A percentile compares a stretch with the other conserved stretches of the same genome.
Conservation (phyloP, 805 yeast genomes). For the Candida coquimbonensis region DNA sequence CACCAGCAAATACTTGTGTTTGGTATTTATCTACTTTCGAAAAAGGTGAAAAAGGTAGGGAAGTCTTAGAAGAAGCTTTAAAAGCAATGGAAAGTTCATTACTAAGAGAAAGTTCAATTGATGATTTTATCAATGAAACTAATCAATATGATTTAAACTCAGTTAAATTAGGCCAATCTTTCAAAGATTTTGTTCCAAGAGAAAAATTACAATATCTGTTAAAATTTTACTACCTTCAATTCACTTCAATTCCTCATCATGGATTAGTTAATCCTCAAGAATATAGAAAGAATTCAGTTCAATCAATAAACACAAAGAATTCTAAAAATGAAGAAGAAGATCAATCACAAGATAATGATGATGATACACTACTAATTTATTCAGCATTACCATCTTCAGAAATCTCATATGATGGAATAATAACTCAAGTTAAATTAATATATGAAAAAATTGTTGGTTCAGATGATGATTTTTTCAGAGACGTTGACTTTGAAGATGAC, state of each 20-base stretch:
- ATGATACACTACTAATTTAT: constrained; percentile 27
- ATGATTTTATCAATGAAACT: constrained; percentile 33
- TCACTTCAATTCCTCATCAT: constrained; percentile 48
- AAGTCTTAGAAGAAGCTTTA: constrained; percentile 75
- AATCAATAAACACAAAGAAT: constrained; percentile 16
- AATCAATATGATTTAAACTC: constrained; percentile 45
- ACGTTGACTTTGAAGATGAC: constrained; percentile 86
- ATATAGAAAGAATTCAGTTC: constrained; percentile 29
- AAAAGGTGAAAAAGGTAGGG: constrained; percentile 58
- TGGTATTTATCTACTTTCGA: constrained; percentile 87
- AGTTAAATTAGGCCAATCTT: constrained; percentile 77
- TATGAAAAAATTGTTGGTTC: constrained; percentile 82
- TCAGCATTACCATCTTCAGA: constrained; percentile 75
- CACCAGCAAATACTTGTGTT: constrained; percentile 78
- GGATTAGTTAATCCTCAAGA: constrained; percentile 40
- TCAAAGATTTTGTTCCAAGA: constrained; percentile 78
- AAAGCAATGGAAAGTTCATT: constrained; percentile 73
- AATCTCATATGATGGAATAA: constrained; percentile 84
- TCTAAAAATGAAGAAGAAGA: constrained; percentile 30
- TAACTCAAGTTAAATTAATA: constrained; percentile 70
- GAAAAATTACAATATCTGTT: constrained; percentile 57
- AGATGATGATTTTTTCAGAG: constrained; percentile 85
- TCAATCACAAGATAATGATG: not conserved
- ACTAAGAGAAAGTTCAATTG: constrained; percentile 64
- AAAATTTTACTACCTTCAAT: constrained; percentile 57